Evolutionary conservation across 1,139 yeast genomes (phyloP), one percentile per base, ranked within the genome.

Genomic region (Kazachstania sp.): DNA sequence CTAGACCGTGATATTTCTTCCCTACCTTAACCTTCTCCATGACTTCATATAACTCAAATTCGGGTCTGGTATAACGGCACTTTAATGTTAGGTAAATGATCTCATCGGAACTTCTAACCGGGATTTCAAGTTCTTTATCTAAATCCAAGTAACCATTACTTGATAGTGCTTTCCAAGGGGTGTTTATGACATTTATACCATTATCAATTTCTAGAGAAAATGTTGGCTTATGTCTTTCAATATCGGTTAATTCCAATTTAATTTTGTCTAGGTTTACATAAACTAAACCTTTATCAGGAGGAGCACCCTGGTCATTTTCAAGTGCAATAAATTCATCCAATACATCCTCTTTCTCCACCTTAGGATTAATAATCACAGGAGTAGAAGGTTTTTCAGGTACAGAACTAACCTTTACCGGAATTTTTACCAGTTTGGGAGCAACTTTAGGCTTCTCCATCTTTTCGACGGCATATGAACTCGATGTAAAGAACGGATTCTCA

Each of bases 121-220:
- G 92, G 3, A 86, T 73, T 63, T 90, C 97, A 63, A 88, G 88
- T 61, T 92, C 97, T 59, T 86, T 90, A 46, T 81, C 81, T 45
- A 90, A 70, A 8, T 66, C 51, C 20, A 80, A 71, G 23, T 68
- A 66, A 37, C 64, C 65, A 12, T 54, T 54, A 15, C 69, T 60
- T 3, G 69, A 66, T 48, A 86, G 60, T 6, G 69, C 65, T 54
- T 79, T 73, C 59, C 77, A 78, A 30, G 86, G 82, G 0, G 97
- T 90, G 40, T 82, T 79, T 43, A 88, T 79, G 49, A 92, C 80
- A 61, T 92, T 96, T 37, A 83, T 80, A 2, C 97, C 96, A 64
- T 92, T 92, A 64, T 92, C 97, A 55, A 92, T 71, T 8, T 87
- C 80, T 40, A 88, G 61, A 41, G 80, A 77, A 65, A 86, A 81